Evolutionary conservation across 2,329 filamentous ascomycete genomes (phyloP).

Genomic region (Fusarium multiceps): DNA sequence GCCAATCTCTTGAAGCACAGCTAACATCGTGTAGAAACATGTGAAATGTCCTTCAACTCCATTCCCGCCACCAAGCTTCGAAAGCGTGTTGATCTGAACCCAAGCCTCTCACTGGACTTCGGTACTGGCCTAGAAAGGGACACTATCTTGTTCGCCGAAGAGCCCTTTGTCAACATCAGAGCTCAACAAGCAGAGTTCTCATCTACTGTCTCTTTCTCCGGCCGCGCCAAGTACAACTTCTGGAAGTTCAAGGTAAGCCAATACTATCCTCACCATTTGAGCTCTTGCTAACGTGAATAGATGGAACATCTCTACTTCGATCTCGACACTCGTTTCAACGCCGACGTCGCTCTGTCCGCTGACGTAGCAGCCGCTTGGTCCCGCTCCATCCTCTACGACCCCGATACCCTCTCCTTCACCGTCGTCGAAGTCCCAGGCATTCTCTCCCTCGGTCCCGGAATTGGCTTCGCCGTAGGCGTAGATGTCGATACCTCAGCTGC

Average conservation of each 20-base stretch:
- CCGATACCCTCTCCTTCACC: conserved; percentile 6
- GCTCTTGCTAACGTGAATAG: background rate
- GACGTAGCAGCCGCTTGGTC: conserved; percentile 20
- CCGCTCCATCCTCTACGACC: conserved; percentile 7
- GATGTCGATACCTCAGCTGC: conserved; percentile 14
- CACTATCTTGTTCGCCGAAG: conserved; percentile 6
- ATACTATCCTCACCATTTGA: rapidly evolving
- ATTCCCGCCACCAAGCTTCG: conserved; percentile 9
- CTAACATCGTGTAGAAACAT: conserved; percentile 1
- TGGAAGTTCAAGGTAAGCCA: conserved; percentile 8
- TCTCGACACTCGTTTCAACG: conserved; percentile 10
- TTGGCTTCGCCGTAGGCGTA: conserved; percentile 4
- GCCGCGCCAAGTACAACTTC: conserved; percentile 17
- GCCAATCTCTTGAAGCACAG: rapidly evolving
- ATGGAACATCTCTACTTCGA: conserved; percentile 23
- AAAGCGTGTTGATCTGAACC: conserved; percentile 5
- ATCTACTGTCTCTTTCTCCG: conserved; percentile 12
- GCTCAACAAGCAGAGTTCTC: conserved; percentile 18
- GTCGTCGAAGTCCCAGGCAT: conserved; percentile 12
- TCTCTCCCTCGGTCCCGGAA: conserved; percentile 3
- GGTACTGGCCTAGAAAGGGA: conserved; percentile 5
- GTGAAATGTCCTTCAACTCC: conserved; percentile 16
- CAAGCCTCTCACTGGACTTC: conserved; percentile 3
- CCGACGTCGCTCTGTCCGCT: background rate
- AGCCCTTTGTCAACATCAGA: conserved; percentile 20